A percentile compares a stretch with the other conserved stretches of the same genome.
Evolutionary conservation across 1,284 basidiomycete genomes (phyloP).

Genomic region (Chalciporus piperatoides): DNA sequence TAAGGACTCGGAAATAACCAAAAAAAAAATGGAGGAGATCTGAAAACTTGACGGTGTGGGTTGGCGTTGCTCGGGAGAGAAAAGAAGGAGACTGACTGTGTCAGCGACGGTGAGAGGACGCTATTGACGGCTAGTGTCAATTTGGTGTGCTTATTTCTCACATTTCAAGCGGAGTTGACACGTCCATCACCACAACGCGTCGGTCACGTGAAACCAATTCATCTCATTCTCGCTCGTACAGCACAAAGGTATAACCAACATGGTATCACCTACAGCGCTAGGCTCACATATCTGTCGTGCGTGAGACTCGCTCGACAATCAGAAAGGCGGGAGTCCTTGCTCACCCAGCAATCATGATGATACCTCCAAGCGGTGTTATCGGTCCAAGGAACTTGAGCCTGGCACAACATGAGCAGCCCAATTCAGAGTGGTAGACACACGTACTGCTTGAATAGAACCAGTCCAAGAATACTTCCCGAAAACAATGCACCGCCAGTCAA

Average conservation of each 20-base stretch:
- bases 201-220: conserved; percentile 25
- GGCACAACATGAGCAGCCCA: conserved; percentile 9
- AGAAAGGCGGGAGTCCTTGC: conserved; percentile 25
- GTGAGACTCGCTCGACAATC: conserved; percentile 14
- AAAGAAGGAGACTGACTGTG: conserved; percentile 6
- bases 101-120: background rate
- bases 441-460: conserved; percentile 59
- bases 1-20: background rate
- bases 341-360: conserved; percentile 76
- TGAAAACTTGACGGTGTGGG: background rate
- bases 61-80: conserved; percentile 13
- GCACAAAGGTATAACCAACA: background rate
- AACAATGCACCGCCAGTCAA: conserved; percentile 62
- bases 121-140: background rate
- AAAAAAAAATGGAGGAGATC: background rate
- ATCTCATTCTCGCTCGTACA: background rate
- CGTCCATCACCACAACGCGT: conserved; percentile 30
- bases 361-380: conserved; percentile 72
- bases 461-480: conserved; percentile 66
- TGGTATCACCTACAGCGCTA: conserved; percentile 40
- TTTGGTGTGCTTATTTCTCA: conserved; percentile 27
- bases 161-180: conserved; percentile 41
- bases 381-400: conserved; percentile 67
- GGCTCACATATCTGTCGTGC: conserved; percentile 46
- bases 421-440: conserved; percentile 6